A percentile compares a stretch with the other conserved stretches of the same genome.
These are phyloP conservation scores for Geotrichum cucujoidarum DNA, from an alignment of 1,139 yeast genomes.

Conservation along the genomic window DNA sequence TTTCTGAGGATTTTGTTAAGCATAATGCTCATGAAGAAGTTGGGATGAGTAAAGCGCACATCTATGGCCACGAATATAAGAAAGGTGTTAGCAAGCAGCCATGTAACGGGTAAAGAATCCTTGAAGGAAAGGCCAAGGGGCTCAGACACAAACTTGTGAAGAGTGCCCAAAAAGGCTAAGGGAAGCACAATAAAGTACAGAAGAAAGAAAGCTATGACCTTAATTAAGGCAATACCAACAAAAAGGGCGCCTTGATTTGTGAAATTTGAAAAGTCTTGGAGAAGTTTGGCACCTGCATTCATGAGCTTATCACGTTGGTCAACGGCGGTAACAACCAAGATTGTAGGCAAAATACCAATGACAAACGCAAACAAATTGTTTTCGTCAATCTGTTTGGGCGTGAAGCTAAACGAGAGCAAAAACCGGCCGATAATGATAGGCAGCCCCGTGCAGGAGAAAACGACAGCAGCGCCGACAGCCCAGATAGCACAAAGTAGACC, in stretches of 20 bases:
- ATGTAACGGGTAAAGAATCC: not conserved
- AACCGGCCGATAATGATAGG: slow-evolving; percentile 36
- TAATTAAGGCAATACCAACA: not conserved
- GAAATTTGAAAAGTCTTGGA: no score
- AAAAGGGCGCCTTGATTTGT: no score
- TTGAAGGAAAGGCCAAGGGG: no score
- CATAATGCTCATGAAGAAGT: not conserved
- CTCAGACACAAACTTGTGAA: slow-evolving; percentile 5
- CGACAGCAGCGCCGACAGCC: slow-evolving; percentile 57
- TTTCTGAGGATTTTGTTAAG: slow-evolving; percentile 6
- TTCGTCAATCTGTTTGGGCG: slow-evolving; percentile 9
- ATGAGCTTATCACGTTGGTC: no score
- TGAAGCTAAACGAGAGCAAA: slow-evolving; percentile 4
- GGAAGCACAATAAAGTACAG: slow-evolving; percentile 9
- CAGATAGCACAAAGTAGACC: slow-evolving; percentile 58
- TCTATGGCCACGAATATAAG: no score
- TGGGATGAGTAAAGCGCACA: no score
- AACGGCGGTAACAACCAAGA: slow-evolving; percentile 11
- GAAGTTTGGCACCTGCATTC: no score
- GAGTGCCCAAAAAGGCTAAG: slow-evolving; percentile 3
- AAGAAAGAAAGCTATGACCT: slow-evolving; percentile 3
- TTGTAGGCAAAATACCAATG: slow-evolving; percentile 20
- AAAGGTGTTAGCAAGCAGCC: no score
- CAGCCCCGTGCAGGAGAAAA: slow-evolving; percentile 29
- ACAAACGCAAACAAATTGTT: slow-evolving; percentile 21